Evolutionary conservation across 2,329 filamentous ascomycete species (phyloP), one percentile per base, ranked within the genome.

Genomic region (Paraphoma chrysanthemicola): DNA sequence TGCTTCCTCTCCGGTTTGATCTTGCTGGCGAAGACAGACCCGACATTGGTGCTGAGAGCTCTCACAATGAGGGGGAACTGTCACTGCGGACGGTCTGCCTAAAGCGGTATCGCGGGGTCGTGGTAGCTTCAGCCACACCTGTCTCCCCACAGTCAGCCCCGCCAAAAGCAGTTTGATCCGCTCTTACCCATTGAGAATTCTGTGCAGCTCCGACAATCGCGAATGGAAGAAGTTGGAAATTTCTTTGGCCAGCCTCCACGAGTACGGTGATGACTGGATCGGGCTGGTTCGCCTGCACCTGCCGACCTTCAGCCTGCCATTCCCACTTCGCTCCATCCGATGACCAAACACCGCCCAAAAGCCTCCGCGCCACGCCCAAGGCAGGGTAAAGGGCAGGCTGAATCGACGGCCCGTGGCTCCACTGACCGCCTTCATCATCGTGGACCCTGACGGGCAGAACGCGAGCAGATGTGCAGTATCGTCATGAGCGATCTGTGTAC

Each of bases 401-500:
- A 72, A 70, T 68, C 65, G 66, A 66, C 73, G 73, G 73, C 63
- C 73, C 73, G 73, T 51, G 30, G 53, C 57, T 56, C 73, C 73
- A 74, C 58, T 74, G 68, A 76, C 72, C 73, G 73, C 73, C 71
- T 59, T 59, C 47, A 49, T 56, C 62, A 62, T 62, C 48, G 59
- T 64, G 54, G 58, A 58, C 54, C 54, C 53, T 61, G 54, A 50
- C 50, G 59, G 68, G 71, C 72, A 76, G 72, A 73, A 75, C 61
- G 52, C 33, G 51, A 62, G 61, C 62, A 55, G 60, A 61, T 50
- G 56, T 55, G 48, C 52, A 68, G 56, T 54, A 60, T 66, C 53
- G 63, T 65, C 65, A 66, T 63, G 62, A 67, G 59, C 51, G 44
- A 58, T 54, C 57, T 47, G 60, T 59, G 45, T 54, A 62, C 45